A percentile compares a stretch with the other conserved stretches of the same genome.
Evolutionary conservation across 2,329 filamentous ascomycete genomes (phyloP).

Genomic region (Fusarium sp.): DNA sequence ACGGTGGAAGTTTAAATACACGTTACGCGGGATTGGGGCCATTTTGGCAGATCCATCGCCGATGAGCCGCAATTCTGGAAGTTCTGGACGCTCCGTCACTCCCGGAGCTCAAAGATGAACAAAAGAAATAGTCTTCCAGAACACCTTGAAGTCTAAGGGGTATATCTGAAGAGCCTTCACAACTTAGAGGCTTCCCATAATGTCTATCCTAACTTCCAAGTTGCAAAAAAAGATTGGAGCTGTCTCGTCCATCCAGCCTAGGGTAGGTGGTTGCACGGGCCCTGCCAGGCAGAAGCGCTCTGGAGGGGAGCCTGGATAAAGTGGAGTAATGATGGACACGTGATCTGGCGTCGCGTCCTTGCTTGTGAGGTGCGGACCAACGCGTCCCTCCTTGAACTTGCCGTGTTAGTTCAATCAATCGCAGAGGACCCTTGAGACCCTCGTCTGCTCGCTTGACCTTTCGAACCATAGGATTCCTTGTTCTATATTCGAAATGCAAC

Average conservation of each 20-base stretch:
- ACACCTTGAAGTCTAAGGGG: background rate
- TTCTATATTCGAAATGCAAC: constrained; percentile 15
- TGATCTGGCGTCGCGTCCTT: constrained; percentile 37
- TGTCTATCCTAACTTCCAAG: background rate
- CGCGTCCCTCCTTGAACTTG: background rate
- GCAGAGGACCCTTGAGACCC: background rate
- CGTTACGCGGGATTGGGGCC: background rate
- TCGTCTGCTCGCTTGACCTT: background rate
- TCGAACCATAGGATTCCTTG: background rate
- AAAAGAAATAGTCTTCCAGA: background rate
- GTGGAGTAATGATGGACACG: constrained; percentile 11
- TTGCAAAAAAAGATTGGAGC: background rate
- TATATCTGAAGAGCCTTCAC: background rate
- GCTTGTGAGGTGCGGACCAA: background rate
- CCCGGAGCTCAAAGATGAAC: background rate
- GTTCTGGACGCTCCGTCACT: background rate
- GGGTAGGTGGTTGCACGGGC: background rate
- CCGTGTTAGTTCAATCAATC: background rate
- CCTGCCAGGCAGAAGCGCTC: constrained; percentile 16
- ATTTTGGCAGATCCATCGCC: background rate
- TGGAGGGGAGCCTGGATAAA: background rate
- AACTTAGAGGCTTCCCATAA: background rate
- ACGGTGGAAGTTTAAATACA: background rate
- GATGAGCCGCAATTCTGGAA: background rate
- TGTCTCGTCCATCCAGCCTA: background rate